Evolutionary conservation across 768 basidiomycete genomes (phyloP), one percentile per base, ranked within the genome.

Genomic region (Kwoniella botswanensis): DNA sequence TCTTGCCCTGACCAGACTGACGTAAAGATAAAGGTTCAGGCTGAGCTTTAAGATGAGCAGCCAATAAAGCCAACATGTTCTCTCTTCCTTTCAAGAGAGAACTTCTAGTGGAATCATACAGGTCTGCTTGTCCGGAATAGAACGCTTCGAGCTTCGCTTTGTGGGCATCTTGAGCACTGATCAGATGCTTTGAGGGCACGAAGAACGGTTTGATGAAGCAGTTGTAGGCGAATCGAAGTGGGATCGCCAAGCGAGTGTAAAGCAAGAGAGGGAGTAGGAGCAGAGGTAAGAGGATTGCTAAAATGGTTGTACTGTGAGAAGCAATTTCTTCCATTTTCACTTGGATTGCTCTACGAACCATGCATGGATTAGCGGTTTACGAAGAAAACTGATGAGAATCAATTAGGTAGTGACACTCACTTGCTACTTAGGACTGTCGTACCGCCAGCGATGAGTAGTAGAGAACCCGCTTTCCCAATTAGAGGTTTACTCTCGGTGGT

Each of bases 31-130:
- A 17, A 15, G 59, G 59, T 46, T 71, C 63, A 77, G 44, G 72
- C 70, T 90, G 85, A 2, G 86, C 83, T 42, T 85, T 85, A 9
- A 92, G 83, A 73, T 92, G 90, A 43, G 87, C 86, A 0, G 90
- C 89, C 3, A 88, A 87, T n/a, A 92, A 85, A 64, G 85, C 86
- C 13, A 91, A 86, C 89, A 92, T 90, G 17, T 90, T 91, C 74
- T 89, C 87, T 22, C 92, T 85, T 0, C 92, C 92, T 11, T 90
- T 87, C 1, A 92, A 85, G 0, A 92, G 85, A 15, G 86, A 82
- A 44, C 83, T 85, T 4, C 92, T 85, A 1, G 91, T 92, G 52
- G 84, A 82, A 84, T 92, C 91, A 78, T 93, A 92, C 26, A 92
- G 87, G 57, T 88, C 86, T 1, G 91, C 90, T 78, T 92, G 91